A percentile compares a stretch with the other conserved stretches of the same genome.
These are phyloP conservation scores for Ambrosia trifida DNA, from an alignment of 129 eudicot species.

Conservation along the genomic window DNA sequence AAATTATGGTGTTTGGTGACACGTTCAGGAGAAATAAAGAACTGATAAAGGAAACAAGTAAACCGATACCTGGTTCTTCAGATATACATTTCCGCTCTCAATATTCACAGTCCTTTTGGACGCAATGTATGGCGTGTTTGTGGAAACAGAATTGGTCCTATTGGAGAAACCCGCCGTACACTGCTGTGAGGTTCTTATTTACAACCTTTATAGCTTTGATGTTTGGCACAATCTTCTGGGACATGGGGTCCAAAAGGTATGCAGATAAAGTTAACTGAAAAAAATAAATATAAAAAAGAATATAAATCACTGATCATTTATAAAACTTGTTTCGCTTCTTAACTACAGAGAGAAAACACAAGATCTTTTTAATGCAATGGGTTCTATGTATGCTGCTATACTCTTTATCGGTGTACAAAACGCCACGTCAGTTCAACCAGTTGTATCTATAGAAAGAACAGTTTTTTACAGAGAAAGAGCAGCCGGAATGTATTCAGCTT, in stretches of 20 bases:
- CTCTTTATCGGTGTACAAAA: conserved; percentile 84
- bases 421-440: conserved; percentile 77
- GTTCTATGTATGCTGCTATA: conserved; percentile 87
- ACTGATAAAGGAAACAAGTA: conserved; percentile 58
- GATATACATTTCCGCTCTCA: conserved; percentile 61
- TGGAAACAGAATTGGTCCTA: conserved; percentile 94
- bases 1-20: neutral
- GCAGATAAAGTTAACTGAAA: neutral
- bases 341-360: conserved; percentile 45
- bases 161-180: conserved; percentile 87
- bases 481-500: conserved; percentile 96
- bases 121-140: conserved; percentile 86
- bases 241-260: conserved; percentile 70
- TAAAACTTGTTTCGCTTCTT: conserved; percentile 13
- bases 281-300: neutral
- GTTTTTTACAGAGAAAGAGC: conserved; percentile 96
- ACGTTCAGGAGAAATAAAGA: conserved; percentile 77
- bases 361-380: conserved; percentile 84
- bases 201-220: conserved; percentile 72
- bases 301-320: conserved; percentile 2
- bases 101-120: conserved; percentile 66
- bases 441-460: conserved; percentile 80
- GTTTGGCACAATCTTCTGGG: conserved; percentile 90
- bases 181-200: conserved; percentile 81
- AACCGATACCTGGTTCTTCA: conserved; percentile 65